A percentile compares a stretch with the other conserved stretches of the same genome.
Conservation (phyloP, 2,329 filamentous ascomycete genomes). For the Chaetoscypha palmicola region DNA sequence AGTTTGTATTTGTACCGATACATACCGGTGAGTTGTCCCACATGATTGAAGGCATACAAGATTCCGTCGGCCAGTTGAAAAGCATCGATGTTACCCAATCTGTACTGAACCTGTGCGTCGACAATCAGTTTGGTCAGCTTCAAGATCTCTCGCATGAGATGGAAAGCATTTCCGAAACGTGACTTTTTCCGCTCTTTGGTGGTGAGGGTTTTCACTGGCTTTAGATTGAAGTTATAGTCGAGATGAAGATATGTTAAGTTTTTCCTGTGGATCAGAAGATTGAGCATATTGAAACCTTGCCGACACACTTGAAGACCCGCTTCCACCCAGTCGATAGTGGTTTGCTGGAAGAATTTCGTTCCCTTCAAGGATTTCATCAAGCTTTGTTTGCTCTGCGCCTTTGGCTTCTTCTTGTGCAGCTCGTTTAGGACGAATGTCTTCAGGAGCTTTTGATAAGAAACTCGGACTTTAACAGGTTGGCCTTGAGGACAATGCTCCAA, state of each 20-base stretch:
- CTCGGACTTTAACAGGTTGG: conserved; percentile 92
- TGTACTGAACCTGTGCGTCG: conserved; percentile 96
- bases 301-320: conserved; percentile 96
- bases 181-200: conserved; percentile 99
- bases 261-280: conserved; percentile 94
- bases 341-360: conserved; percentile 99
- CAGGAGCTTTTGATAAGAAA: conserved; percentile 95
- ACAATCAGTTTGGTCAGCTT: conserved; percentile 96
- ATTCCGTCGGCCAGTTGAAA: conserved; percentile 98
- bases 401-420: conserved; percentile 89
- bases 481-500: conserved; percentile 87
- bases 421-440: conserved; percentile 97
- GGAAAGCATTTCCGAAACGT: conserved; percentile 97
- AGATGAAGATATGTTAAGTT: conserved; percentile 97
- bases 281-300: conserved; percentile 99
- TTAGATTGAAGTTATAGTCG: conserved; percentile 99
- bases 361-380: conserved; percentile 83
- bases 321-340: conserved; percentile 98
- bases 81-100: conserved; percentile 94
- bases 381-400: conserved; percentile 92
- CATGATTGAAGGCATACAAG: conserved; percentile 98
- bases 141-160: conserved; percentile 96
- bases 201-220: conserved; percentile 96
- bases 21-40: conserved; percentile 97
- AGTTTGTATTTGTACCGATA: conserved; percentile 99